A percentile compares a stretch with the other conserved stretches of the same genome.
These are phyloP conservation scores for Berkeleyomyces basicola DNA, from an alignment of 2,329 filamentous ascomycete species.

Conservation along the genomic window DNA sequence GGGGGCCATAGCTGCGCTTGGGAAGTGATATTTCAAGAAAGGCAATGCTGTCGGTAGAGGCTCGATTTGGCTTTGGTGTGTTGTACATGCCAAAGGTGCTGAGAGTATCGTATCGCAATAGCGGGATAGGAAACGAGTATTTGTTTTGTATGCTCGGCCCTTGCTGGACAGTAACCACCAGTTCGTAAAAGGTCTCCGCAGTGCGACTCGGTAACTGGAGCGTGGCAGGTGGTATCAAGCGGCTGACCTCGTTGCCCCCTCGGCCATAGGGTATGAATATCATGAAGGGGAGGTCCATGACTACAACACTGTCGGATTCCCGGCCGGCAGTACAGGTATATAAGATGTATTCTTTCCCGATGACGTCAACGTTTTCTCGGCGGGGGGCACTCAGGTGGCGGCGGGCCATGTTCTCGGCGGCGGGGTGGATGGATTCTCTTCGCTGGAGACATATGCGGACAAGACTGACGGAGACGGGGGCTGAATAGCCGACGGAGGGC, in stretches of 20 bases:
- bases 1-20: conserved; percentile 88
- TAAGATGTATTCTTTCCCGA: conserved; percentile 87
- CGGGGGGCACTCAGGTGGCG: conserved; percentile 79
- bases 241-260: conserved; percentile 69
- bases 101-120: conserved; percentile 86
- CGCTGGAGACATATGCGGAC: conserved; percentile 89
- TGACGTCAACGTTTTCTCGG: conserved; percentile 79
- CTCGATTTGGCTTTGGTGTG: conserved; percentile 73
- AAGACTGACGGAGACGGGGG: conserved; percentile 77
- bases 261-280: conserved; percentile 93
- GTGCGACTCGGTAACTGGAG: conserved; percentile 79
- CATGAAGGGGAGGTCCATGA: conserved; percentile 95
- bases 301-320: conserved; percentile 75
- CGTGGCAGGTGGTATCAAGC: conserved; percentile 81
- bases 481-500: conserved; percentile 67
- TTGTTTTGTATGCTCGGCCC: conserved; percentile 75
- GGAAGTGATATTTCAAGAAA: conserved; percentile 84
- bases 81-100: conserved; percentile 99
- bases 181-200: conserved; percentile 93
- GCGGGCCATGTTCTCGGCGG: conserved; percentile 85
- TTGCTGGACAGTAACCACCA: conserved; percentile 91
- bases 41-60: conserved; percentile 76
- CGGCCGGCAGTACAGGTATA: conserved; percentile 73
- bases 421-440: conserved; percentile 89
- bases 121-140: conserved; percentile 77